These are phyloP conservation scores for Boletus rufocinnamomeus DNA, from an alignment of 768 basidiomycete genomes.

Conservation along the genomic window DNA sequence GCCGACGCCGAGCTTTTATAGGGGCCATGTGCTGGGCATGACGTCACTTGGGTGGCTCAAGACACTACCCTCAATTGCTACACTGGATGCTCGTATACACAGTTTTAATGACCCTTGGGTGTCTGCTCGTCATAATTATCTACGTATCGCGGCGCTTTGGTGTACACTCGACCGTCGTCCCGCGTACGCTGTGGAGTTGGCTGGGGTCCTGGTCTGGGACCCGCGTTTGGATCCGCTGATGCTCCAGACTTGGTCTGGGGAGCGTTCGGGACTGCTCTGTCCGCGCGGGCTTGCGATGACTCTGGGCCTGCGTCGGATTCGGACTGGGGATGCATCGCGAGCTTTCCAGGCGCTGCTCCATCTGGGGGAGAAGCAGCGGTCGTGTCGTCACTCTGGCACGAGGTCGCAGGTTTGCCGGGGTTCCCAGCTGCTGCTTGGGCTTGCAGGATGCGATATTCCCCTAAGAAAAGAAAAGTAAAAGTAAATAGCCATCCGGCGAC, in stretches of 20 bases:
- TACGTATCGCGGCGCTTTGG: background rate
- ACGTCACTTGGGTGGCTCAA: slow-evolving; percentile 23
- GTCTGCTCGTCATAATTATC: background rate
- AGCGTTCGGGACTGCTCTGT: background rate
- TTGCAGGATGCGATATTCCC: slow-evolving; percentile 32
- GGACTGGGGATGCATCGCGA: background rate
- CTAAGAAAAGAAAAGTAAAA: background rate
- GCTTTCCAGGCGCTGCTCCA: too few species aligned
- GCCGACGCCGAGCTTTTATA: slow-evolving; percentile 22
- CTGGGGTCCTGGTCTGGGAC: background rate
- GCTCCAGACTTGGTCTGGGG: background rate
- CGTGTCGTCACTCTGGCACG: background rate
- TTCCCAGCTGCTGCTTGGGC: slow-evolving; percentile 21
- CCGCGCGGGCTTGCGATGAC: background rate
- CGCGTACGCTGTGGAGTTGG: background rate
- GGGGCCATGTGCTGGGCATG: slow-evolving; percentile 26
- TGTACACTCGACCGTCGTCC: background rate
- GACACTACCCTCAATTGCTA: too few species aligned
- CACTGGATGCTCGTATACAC: too few species aligned
- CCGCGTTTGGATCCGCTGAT: background rate
- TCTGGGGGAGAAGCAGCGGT: background rate
- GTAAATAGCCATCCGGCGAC: background rate
- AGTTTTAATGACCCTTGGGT: too few species aligned
- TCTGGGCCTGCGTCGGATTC: background rate
- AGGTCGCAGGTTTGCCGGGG: slow-evolving; percentile 18